Evolutionary conservation across 2,329 filamentous ascomycete genomes (phyloP).

Genomic region (Cladorrhinum sp.): DNA sequence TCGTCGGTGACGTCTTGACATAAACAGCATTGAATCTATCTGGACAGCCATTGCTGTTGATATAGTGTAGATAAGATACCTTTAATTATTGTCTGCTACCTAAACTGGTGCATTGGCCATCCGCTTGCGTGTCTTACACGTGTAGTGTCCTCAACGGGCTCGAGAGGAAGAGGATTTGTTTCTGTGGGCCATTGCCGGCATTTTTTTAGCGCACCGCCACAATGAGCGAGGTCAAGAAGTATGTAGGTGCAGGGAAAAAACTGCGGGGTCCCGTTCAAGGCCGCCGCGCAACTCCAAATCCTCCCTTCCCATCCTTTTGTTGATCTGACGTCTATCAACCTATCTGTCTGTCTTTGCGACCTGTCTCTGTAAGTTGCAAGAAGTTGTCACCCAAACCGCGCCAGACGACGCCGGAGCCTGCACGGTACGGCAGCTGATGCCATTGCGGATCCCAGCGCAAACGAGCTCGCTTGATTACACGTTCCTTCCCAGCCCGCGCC

Average conservation of each 20-base stretch:
- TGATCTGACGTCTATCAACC: background rate
- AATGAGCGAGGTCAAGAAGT: conserved; percentile 1
- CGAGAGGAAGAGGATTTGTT: too few species aligned
- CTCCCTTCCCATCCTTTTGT: too few species aligned
- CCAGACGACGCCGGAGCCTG: background rate
- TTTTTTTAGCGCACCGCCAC: conserved; percentile 8
- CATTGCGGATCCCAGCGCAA: background rate
- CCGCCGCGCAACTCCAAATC: background rate
- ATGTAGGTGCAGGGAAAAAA: conserved; percentile 1
- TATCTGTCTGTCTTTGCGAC: background rate
- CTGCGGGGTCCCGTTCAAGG: conserved; percentile 1
- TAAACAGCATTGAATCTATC: background rate
- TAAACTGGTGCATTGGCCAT: too few species aligned
- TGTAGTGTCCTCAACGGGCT: too few species aligned
- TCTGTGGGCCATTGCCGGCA: background rate
- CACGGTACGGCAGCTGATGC: too few species aligned
- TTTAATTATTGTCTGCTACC: background rate
- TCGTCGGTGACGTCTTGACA: background rate
- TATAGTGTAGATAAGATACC: background rate
- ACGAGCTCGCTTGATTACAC: background rate
- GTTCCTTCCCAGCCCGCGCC: background rate
- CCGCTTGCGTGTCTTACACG: too few species aligned
- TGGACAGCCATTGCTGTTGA: background rate
- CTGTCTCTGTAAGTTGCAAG: background rate
- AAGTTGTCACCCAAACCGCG: background rate